Conservation (phyloP, 176 grass and related monocot species). For the Themeda triandra region DNA sequence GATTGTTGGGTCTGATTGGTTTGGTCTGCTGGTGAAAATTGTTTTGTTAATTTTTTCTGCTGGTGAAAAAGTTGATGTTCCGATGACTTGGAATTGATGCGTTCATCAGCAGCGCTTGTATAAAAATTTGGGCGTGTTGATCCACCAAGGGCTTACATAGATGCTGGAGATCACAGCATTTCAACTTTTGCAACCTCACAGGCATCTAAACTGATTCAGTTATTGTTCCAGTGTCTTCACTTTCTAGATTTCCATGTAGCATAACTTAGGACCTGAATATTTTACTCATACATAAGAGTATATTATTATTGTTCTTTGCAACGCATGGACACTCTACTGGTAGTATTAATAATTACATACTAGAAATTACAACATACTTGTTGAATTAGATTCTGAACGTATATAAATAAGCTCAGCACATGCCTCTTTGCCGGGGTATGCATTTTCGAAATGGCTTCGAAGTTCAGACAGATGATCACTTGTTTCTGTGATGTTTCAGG, state of each 20-base stretch:
- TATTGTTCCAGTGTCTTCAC: no score
- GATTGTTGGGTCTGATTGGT: not conserved
- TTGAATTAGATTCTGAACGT: not conserved
- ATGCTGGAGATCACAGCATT: not conserved
- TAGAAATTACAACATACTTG: not conserved
- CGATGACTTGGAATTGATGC: not conserved
- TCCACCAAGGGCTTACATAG: not conserved
- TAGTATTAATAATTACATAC: not conserved
- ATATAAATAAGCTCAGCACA: not conserved
- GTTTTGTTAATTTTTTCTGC: no score
- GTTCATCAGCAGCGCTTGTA: not conserved
- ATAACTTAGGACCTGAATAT: no score
- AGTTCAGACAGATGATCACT: not conserved
- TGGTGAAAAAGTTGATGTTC: no score
- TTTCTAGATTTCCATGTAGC: no score
- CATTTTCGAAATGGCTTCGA: constrained; percentile 17
- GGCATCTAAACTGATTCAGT: no score
- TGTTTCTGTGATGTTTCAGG: constrained; percentile 35
- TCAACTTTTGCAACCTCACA: no score
- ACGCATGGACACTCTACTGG: no score
- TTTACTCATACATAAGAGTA: no score
- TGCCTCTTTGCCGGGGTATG: not conserved
- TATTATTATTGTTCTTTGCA: no score
- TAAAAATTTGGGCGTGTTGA: not conserved
- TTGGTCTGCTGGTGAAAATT: not conserved